These are phyloP conservation scores for Curvularia eragrostidis DNA, from an alignment of 2,329 filamentous ascomycete genomes.

Conservation along the genomic window DNA sequence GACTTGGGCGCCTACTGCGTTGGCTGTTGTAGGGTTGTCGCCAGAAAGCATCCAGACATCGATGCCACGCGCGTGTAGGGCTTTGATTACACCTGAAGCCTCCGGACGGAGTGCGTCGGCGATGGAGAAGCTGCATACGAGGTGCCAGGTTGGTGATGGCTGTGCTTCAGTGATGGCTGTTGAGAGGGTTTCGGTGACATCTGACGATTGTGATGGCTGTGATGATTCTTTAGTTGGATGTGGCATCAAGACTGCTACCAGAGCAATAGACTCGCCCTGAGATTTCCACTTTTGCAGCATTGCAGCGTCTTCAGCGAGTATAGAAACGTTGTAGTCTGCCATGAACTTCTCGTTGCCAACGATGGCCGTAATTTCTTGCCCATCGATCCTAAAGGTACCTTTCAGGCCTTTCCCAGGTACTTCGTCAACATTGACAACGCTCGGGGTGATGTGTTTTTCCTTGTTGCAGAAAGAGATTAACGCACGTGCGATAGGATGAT, in stretches of 20 bases:
- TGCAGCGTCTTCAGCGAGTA: constrained; percentile 29
- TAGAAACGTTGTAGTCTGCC: constrained; percentile 46
- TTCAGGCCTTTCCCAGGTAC: constrained; percentile 74
- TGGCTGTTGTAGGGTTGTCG: constrained; percentile 85
- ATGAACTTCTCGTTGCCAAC: constrained; percentile 79
- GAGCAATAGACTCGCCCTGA: constrained; percentile 52
- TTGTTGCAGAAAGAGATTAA: constrained; percentile 67
- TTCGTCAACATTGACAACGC: constrained; percentile 62
- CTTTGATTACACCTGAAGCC: constrained; percentile 67
- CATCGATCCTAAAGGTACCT: constrained; percentile 57
- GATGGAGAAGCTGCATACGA: constrained; percentile 74
- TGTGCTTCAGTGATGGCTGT: constrained; percentile 3
- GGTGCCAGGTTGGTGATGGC: constrained; percentile 39
- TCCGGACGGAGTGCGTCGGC: constrained; percentile 82
- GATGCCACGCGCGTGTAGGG: constrained; percentile 70
- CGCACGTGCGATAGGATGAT: constrained; percentile 76
- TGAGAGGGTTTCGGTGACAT: constrained; percentile 2
- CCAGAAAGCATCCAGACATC: constrained; percentile 92
- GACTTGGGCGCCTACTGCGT: constrained; percentile 75
- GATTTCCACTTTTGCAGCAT: constrained; percentile 51
- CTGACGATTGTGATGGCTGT: neutral
- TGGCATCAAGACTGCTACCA: constrained; percentile 41
- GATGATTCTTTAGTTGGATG: neutral
- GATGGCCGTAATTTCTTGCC: constrained; percentile 54
- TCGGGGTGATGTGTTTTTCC: constrained; percentile 21